Base-by-base conservation (phyloP, 2,329 filamentous ascomycete genomes). In the Coleophoma crateriformis region DNA sequence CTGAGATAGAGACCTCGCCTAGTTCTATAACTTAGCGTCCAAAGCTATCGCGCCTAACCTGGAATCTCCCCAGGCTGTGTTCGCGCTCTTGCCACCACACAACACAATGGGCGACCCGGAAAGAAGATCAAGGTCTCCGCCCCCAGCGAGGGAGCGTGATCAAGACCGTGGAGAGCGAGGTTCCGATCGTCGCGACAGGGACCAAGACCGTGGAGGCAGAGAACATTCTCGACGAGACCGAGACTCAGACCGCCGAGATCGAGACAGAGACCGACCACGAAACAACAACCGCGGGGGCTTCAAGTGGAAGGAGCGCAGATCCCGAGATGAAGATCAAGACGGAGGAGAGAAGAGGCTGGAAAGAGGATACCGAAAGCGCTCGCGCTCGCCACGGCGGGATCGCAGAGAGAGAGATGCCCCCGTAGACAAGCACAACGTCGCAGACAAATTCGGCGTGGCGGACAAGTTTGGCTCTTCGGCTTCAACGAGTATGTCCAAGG, bases 271-370 rank as follows among this genome's bases (percentile, higher is more conserved):
- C 41, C 56, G 52, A 45, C 58, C 57, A 38, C 53, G 59, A 52
- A 37, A 50, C 44, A 53, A 51, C 17, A 46, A 66, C 15, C 52
- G 63, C 55, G 74, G 76, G 4, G 78, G 79, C 10, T 80, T 84
- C 57, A 75, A 74, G 56, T 83, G 76, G 72, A 84, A 84, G 58
- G 77, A 80, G 47, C 71, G 76, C 37, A 67, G 69, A 32, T 69
- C 71, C 46, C 71, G 74, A 46, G 69, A 74, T 53, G 65, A 69
- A 12, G 69, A 73, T 45, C 63, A 64, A 7, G 66, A 68, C 35
- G 70, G 74, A 35, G 68, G 71, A 37, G 72, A 77, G 32, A 67
- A 72, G 50, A 68, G 68, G 50, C 68, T 78, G 54, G 75, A 80
- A 50, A 70, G 78, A 54, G 77, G 79, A 47, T 81, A 81, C 51